Evolutionary conservation across 129 eudicot genomes (phyloP), one percentile per base, ranked within the genome.

Genomic region (Centrapalus pauciflorus): DNA sequence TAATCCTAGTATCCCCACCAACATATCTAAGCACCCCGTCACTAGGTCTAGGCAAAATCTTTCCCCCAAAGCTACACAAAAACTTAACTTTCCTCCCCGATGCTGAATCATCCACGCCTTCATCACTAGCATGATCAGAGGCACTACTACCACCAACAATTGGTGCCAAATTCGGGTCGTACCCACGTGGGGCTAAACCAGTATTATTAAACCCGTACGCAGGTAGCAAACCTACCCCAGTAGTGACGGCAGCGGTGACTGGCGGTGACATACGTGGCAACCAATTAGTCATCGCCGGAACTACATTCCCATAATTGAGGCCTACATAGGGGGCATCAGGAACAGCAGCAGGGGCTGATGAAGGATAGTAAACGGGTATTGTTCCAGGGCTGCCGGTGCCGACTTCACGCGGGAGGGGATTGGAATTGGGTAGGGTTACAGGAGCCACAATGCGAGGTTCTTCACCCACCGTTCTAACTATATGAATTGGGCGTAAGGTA

Each of bases 21-120:
- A 91, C 97, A 21, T 91, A 91, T 77, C 97, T 81, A 45, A 91
- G 52, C 12, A 78, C 77, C 51, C 96, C 96, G 29, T 91, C 97
- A 66, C 93, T 87, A 7, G 93, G 89, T 37, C 97, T 78, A 4
- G 97, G 97, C 52, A 91, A 68, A 33, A 91, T 91, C 74, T 81
- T 91, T 50, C 97, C 97, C 66, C 97, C 97, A 75, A 74, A 92
- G 69, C 98, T 88, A 73, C 98, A 88, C 79, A 92, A 70, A 54
- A 92, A 75, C 72, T 92, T 92, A 19, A 92, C 89, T 70, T 85
- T 92, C 71, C 75, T 81, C 60, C 94, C 94, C 0, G 82, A 64
- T 35, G 28, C 73, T 2, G 86, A 81, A 60, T 78, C 92, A 23
- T 85, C 89, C 4, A 80, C 81, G 32, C 95, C 85, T 38, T 92